A percentile compares a stretch with the other conserved stretches of the same genome.
phyloP scores from a whole-genome alignment of 116 monocot species.

The Trichopus zeylanicus region DNA sequence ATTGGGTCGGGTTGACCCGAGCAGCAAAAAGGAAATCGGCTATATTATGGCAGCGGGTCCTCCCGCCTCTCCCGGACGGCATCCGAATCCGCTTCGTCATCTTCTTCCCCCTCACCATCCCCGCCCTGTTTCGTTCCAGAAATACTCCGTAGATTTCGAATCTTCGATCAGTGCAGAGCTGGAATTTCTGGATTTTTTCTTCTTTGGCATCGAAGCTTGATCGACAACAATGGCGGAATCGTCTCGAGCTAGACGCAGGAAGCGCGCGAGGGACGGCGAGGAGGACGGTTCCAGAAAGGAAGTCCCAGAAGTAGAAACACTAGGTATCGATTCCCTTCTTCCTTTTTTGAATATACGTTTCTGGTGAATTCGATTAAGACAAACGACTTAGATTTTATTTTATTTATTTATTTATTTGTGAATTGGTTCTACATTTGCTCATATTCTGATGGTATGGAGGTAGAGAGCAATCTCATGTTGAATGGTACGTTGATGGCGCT shows the following conservation, averaged over 20 bases:
- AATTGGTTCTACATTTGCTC: too few relatives aligned
- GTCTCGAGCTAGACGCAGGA: background rate
- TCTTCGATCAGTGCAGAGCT: background rate
- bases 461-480: constrained; percentile 47
- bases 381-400: background rate
- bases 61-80: too few relatives aligned
- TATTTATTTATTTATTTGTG: background rate
- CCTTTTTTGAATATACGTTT: background rate
- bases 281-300: background rate
- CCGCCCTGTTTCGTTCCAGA: background rate
- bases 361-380: background rate
- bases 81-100: too few relatives aligned
- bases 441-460: background rate
- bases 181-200: background rate
- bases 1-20: too few relatives aligned
- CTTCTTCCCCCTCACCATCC: too few relatives aligned
- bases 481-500: constrained; percentile 64
- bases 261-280: constrained; percentile 3
- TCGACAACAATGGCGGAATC: constrained; percentile 16
- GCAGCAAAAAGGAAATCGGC: too few relatives aligned
- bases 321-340: constrained; percentile 4
- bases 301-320: background rate
- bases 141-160: background rate
- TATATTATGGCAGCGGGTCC: too few relatives aligned
- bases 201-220: too few relatives aligned